Conservation (phyloP, 1,139 yeast species). For the Pichia sp. region DNA sequence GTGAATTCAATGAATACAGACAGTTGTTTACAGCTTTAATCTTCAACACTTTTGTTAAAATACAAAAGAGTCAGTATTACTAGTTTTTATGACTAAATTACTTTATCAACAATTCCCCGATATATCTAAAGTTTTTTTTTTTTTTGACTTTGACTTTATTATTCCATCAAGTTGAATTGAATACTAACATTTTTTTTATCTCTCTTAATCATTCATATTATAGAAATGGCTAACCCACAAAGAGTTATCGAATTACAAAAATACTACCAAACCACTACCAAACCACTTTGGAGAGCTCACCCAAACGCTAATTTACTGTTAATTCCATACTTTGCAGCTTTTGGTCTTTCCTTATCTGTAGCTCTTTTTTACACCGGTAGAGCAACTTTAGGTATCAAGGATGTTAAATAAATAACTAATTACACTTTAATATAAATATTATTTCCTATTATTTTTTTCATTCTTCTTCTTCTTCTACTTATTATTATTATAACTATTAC, state of each 20-base stretch:
- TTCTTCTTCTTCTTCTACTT: neutral
- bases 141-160: neutral
- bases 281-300: slow-evolving; percentile 69
- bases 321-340: slow-evolving; percentile 85
- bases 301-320: slow-evolving; percentile 75
- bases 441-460: neutral
- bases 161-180: neutral
- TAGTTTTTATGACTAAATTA: too few relatives aligned
- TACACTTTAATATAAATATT: too few relatives aligned
- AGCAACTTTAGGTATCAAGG: slow-evolving; percentile 70
- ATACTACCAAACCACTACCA: slow-evolving; percentile 62
- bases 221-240: slow-evolving; percentile 34
- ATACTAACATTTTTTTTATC: slow-evolving; percentile 2
- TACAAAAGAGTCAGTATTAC: too few relatives aligned
- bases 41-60: too few relatives aligned
- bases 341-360: slow-evolving; percentile 63
- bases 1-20: too few relatives aligned
- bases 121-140: too few relatives aligned
- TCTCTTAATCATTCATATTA: neutral
- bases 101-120: too few relatives aligned
- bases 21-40: too few relatives aligned
- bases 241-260: slow-evolving; percentile 66
- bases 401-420: slow-evolving; percentile 22
- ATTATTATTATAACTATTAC: too few relatives aligned
- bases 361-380: slow-evolving; percentile 75